Percentiles rank a stretch among this genome's conserved stretches.
phyloP scores from a whole-genome alignment of 805 yeast species.

The Lachancea sp. region DNA sequence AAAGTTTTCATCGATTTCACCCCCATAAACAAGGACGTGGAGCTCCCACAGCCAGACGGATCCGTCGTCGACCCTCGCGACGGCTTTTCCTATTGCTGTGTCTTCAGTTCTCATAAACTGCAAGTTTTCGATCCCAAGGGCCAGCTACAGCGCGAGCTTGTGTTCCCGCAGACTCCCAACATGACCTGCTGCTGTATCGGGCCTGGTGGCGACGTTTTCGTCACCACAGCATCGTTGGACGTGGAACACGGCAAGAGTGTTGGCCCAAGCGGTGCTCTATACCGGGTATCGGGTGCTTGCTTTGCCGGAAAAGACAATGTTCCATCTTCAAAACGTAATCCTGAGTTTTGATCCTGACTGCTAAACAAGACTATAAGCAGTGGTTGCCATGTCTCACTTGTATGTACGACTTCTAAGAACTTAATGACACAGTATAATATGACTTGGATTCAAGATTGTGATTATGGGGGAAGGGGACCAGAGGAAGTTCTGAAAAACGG shows the following conservation, averaged over 20 bases:
- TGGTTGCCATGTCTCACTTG: too few relatives aligned
- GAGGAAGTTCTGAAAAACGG: too few relatives aligned
- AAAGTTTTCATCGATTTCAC: slow-evolving; percentile 37
- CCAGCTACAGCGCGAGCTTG: slow-evolving; percentile 42
- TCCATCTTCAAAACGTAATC: slow-evolving; percentile 9
- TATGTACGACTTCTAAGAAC: too few relatives aligned
- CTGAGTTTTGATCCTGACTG: slow-evolving; percentile 1
- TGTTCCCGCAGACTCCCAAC: slow-evolving; percentile 53
- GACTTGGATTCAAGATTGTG: too few relatives aligned
- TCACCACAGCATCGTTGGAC: slow-evolving; percentile 58
- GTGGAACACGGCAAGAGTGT: slow-evolving; percentile 33
- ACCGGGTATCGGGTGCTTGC: slow-evolving; percentile 31
- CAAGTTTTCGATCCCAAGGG: slow-evolving; percentile 49
- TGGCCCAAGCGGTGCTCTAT: slow-evolving; percentile 58
- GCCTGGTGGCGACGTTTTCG: slow-evolving; percentile 48
- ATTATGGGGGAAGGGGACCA: too few relatives aligned
- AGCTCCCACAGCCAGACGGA: slow-evolving; percentile 75
- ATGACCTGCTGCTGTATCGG: slow-evolving; percentile 73
- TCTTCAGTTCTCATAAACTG: slow-evolving; percentile 56
- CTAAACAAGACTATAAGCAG: too few relatives aligned
- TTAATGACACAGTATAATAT: too few relatives aligned
- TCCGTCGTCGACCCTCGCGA: slow-evolving; percentile 46
- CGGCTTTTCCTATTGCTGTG: slow-evolving; percentile 57
- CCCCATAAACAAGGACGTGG: slow-evolving; percentile 17
- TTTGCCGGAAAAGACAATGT: background rate